These are phyloP conservation scores for Botrytis sinoallii DNA, from an alignment of 2,329 filamentous ascomycete genomes.

Conservation along the genomic window DNA sequence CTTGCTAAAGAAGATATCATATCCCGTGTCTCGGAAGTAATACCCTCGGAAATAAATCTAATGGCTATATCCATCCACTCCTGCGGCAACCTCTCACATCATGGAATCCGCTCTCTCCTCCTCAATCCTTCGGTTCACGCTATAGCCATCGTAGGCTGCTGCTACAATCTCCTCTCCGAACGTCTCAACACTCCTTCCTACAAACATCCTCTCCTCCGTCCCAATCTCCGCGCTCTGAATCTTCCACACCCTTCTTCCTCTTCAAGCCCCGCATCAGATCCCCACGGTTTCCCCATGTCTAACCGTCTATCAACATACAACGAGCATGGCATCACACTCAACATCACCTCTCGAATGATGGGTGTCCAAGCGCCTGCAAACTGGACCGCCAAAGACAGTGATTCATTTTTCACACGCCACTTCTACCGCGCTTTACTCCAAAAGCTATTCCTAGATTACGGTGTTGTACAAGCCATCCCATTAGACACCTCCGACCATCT, in stretches of 20 bases:
- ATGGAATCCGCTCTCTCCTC: slow-evolving; percentile 81
- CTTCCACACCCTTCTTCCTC: slow-evolving; percentile 63
- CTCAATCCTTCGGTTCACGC: slow-evolving; percentile 81
- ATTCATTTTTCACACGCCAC: slow-evolving; percentile 86
- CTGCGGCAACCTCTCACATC: slow-evolving; percentile 95
- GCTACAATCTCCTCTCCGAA: slow-evolving; percentile 95
- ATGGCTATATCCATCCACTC: slow-evolving; percentile 97
- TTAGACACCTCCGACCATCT: not conserved
- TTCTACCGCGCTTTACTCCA: slow-evolving; percentile 90
- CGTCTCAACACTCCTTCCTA: slow-evolving; percentile 81
- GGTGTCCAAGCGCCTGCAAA: slow-evolving; percentile 92
- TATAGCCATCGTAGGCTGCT: slow-evolving; percentile 96
- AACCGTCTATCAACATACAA: slow-evolving; percentile 59
- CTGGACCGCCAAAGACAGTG: slow-evolving; percentile 79
- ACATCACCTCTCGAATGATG: slow-evolving; percentile 98
- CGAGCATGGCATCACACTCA: slow-evolving; percentile 68
- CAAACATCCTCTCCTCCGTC: slow-evolving; percentile 75
- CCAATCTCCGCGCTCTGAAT: slow-evolving; percentile 62
- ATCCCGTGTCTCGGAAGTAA: not conserved
- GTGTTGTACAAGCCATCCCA: slow-evolving; percentile 53
- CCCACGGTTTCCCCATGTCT: slow-evolving; percentile 93
- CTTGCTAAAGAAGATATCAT: not conserved
- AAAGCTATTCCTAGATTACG: slow-evolving; percentile 83
- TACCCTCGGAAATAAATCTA: slow-evolving; percentile 43
- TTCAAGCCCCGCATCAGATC: slow-evolving; percentile 57